Conservation (phyloP, 768 basidiomycete genomes). For the Exsudoporus frostii region DNA sequence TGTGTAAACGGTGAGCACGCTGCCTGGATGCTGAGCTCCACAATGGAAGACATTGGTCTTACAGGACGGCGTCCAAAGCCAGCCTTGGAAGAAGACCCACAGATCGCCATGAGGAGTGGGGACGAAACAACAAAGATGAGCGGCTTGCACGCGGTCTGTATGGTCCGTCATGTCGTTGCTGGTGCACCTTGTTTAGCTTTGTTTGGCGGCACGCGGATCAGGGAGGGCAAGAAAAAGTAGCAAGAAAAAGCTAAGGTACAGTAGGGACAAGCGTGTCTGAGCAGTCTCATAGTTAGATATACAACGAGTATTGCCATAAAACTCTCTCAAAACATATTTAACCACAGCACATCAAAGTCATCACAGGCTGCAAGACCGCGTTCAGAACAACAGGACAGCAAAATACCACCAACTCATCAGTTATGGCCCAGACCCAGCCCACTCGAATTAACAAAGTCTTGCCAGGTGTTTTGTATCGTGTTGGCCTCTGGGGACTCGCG, state of each 20-base stretch:
- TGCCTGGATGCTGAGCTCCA: conserved; percentile 6
- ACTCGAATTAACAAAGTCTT: conserved; percentile 51
- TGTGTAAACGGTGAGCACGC: conserved; percentile 13
- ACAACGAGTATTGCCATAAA: conserved; percentile 9
- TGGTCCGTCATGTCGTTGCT: conserved; percentile 4
- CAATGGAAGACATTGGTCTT: conserved; percentile 3
- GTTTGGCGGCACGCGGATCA: conserved; percentile 11
- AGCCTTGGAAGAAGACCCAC: conserved; percentile 50
- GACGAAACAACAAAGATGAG: background rate
- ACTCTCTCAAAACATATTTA: conserved; percentile 7
- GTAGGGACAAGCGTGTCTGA: conserved; percentile 4
- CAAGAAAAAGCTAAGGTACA: conserved; percentile 23
- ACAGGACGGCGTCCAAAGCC: conserved; percentile 50
- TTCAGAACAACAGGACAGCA: background rate
- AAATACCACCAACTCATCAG: conserved; percentile 5
- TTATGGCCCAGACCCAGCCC: conserved; percentile 19
- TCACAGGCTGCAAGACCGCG: conserved; percentile 9
- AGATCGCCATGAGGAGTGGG: conserved; percentile 46
- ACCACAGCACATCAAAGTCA: conserved; percentile 7
- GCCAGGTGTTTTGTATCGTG: conserved; percentile 59
- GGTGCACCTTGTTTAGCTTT: conserved; percentile 18
- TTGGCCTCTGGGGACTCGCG: conserved; percentile 54
- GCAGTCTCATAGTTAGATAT: conserved; percentile 18
- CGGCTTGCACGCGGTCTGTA: background rate
- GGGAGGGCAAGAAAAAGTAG: background rate